Base-by-base conservation (phyloP, 257 asterid genomes). In the Coffea canephora region DNA sequence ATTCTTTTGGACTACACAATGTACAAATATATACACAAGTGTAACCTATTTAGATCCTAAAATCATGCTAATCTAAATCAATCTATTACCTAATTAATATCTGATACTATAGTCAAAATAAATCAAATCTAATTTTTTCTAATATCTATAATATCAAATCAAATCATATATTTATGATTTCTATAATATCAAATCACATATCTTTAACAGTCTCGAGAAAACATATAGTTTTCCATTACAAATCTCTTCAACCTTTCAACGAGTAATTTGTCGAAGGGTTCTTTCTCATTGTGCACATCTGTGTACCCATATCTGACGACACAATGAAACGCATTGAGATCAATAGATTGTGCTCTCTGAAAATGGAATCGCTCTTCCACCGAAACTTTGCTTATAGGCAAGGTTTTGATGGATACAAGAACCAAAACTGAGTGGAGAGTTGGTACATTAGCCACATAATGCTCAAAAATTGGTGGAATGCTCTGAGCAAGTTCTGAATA, bases 401-500 rank as follows among this genome's bases (percentile, higher is more conserved):
- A 78, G 0, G 89, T 87, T 52, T 91, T 91, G 78, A 91, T 79
- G 12, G 94, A 89, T 0, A 87, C 94, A 14, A 91, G 87, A 6
- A 91, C 84, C 1, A 91, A 77, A 1, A 87, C 85, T 0, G 91
- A 84, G 80, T 89, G 93, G 14, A 91, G 79, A 1, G 83, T 90
- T 0, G 91, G 93, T 0, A 90, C 92, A 12, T 88, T 88, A 1
- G 73, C 86, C 4, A 88, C 86, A 0, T 88, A 91, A 64, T 90
- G 96, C 79, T 77, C 77, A 90, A 91, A 90, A 21, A 91, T 90
- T 0, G 91, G 94, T 3, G 94, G 94, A 25, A 91, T 91, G 6
- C 94, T 94, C 1, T 90, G 93, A 0, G 89, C 94, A 8, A 91
- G 85, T 62, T 89, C 97, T 0, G 92, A 89, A 71, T 91, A 90